These are phyloP conservation scores for Acmispon strigosus DNA, from an alignment of 306 rosid species.

Conservation along the genomic window DNA sequence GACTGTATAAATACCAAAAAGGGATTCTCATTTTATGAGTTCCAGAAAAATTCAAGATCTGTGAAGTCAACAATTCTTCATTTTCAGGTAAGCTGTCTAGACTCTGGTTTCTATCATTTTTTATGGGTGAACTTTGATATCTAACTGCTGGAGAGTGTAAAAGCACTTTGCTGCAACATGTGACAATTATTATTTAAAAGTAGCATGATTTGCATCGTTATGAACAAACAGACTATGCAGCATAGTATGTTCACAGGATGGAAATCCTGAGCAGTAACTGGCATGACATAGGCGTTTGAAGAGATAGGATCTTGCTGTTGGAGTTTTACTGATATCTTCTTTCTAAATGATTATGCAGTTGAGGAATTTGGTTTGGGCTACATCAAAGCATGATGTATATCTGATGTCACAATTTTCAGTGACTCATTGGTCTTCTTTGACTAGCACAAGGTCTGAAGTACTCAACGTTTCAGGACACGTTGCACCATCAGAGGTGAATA, in stretches of 20 bases:
- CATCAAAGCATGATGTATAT: conserved; percentile 82
- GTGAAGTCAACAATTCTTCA: conserved; percentile 81
- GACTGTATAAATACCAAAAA: conserved; percentile 51
- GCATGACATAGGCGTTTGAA: not conserved
- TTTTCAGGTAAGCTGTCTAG: conserved; percentile 51
- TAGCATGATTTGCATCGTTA: too few species aligned
- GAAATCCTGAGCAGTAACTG: not conserved
- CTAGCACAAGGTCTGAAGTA: conserved; percentile 49
- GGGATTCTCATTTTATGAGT: conserved; percentile 54
- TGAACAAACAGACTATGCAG: not conserved
- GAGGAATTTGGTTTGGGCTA: conserved; percentile 88
- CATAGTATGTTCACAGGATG: not conserved
- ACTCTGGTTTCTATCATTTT: conserved; percentile 1
- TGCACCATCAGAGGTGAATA: conserved; percentile 70
- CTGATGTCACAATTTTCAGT: conserved; percentile 60
- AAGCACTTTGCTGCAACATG: not conserved
- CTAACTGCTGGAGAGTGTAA: not conserved
- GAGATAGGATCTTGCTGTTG: conserved; percentile 1
- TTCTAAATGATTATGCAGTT: conserved; percentile 41
- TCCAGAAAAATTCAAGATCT: conserved; percentile 62
- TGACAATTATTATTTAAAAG: not conserved
- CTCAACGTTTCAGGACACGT: conserved; percentile 73
- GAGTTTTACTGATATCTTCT: conserved; percentile 1
- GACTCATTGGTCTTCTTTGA: conserved; percentile 66
- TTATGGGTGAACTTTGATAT: not conserved